These are phyloP conservation scores for Yamadazyma sp. DNA, from an alignment of 1,139 yeast species.

Conservation along the genomic window DNA sequence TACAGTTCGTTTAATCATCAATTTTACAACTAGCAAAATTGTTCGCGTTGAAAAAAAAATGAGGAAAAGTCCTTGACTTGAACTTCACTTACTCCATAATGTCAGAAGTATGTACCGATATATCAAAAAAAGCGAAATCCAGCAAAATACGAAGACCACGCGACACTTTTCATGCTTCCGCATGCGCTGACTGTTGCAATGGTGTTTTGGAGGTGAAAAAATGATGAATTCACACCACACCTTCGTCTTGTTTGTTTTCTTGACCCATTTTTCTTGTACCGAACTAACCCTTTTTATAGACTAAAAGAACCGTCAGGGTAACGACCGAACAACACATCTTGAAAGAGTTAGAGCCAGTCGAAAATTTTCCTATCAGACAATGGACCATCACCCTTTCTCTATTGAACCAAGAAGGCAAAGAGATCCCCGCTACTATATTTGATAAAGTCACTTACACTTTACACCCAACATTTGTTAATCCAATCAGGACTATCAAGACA, in stretches of 20 bases:
- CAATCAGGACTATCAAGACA: constrained; percentile 75
- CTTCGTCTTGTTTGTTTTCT: neutral
- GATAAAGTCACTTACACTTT: constrained; percentile 91
- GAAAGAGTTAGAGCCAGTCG: constrained; percentile 82
- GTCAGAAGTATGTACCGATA: constrained; percentile 17
- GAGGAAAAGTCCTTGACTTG: constrained; percentile 2
- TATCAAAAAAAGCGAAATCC: no score
- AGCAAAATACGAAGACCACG: no score
- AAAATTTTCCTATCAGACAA: constrained; percentile 93
- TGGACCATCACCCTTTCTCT: constrained; percentile 82
- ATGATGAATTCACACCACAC: no score
- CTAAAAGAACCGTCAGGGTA: constrained; percentile 84
- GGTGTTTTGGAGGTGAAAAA: no score
- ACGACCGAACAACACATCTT: constrained; percentile 84
- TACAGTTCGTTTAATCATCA: neutral
- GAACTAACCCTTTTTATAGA: constrained; percentile 34
- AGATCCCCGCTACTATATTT: constrained; percentile 82
- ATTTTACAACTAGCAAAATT: neutral
- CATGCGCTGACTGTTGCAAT: no score
- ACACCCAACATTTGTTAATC: constrained; percentile 94
- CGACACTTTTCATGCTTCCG: no score
- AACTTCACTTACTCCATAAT: constrained; percentile 4
- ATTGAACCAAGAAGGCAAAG: constrained; percentile 79
- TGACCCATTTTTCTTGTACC: neutral
- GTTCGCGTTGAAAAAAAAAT: constrained; percentile 3